These are phyloP conservation scores for Voacanga thouarsii DNA, from an alignment of 257 asterid genomes.

Conservation along the genomic window DNA sequence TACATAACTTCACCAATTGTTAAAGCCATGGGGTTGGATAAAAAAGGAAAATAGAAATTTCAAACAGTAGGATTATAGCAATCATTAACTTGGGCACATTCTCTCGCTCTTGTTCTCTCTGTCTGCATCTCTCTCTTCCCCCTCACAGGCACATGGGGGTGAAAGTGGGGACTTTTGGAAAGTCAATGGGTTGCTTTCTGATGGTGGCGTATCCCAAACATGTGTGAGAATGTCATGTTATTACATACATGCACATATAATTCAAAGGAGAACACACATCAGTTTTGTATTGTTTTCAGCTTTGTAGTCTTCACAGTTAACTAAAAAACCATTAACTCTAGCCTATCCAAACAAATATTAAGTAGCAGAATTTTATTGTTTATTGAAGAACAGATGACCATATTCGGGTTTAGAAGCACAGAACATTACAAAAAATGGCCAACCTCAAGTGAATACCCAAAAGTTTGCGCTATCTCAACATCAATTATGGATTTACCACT, in stretches of 20 bases:
- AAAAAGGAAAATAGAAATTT: not conserved
- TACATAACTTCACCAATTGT: no score
- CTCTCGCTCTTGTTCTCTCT: not conserved
- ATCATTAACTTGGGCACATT: not conserved
- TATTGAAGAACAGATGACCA: not conserved
- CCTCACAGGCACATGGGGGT: no score
- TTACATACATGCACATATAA: not conserved
- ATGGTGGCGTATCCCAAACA: not conserved
- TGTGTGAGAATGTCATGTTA: not conserved
- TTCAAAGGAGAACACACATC: not conserved
- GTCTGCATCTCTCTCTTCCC: not conserved
- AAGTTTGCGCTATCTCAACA: slow-evolving; percentile 34
- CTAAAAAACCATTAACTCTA: not conserved
- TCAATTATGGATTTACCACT: slow-evolving; percentile 32
- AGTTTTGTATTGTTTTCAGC: not conserved
- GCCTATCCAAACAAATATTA: not conserved
- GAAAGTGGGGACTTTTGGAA: no score
- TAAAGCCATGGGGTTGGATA: not conserved
- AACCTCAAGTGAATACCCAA: slow-evolving; percentile 27
- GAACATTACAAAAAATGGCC: not conserved
- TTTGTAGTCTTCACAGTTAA: not conserved
- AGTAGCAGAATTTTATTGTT: not conserved
- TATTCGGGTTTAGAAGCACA: not conserved
- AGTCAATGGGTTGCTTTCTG: not conserved
- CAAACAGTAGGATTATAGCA: not conserved